Evolutionary conservation across 352 stramenopile species (phyloP).

Genomic region (Pythium rishiriense): DNA sequence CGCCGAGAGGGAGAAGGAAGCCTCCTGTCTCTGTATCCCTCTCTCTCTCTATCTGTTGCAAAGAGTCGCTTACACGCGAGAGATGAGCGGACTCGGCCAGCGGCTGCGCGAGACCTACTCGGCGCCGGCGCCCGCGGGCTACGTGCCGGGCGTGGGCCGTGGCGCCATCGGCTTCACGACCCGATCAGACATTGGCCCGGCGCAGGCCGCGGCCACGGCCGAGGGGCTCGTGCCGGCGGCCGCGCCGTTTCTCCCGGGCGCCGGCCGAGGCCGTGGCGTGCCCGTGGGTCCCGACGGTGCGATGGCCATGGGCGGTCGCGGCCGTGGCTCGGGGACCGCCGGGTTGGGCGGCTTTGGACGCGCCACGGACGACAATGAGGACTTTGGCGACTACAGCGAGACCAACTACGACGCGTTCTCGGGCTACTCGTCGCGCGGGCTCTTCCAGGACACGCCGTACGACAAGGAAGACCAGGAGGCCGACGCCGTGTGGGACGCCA

Average conservation of each 20-base stretch:
- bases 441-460: slow-evolving; percentile 93
- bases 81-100: slow-evolving; percentile 81
- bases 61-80: too few species aligned
- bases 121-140: slow-evolving; percentile 92
- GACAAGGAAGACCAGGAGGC: slow-evolving; percentile 97
- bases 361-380: slow-evolving; percentile 86
- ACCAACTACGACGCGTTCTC: slow-evolving; percentile 93
- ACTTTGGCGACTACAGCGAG: slow-evolving; percentile 90
- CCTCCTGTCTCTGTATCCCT: neutral
- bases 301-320: slow-evolving; percentile 33
- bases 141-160: slow-evolving; percentile 94
- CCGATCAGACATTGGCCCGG: slow-evolving; percentile 95
- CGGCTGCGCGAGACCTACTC: slow-evolving; percentile 78
- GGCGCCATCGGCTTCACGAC: slow-evolving; percentile 97
- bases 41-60: neutral
- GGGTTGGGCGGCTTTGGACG: slow-evolving; percentile 82
- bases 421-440: slow-evolving; percentile 76
- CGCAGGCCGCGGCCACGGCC: slow-evolving; percentile 57
- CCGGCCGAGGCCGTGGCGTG: slow-evolving; percentile 80
- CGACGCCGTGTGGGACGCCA: slow-evolving; percentile 94
- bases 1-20: neutral
- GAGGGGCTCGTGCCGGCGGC: slow-evolving; percentile 57
- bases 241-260: slow-evolving; percentile 81
- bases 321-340: slow-evolving; percentile 74
- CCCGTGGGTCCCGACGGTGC: slow-evolving; percentile 24